These are phyloP conservation scores for Galerina marginata DNA, from an alignment of 768 basidiomycete species.

Conservation along the genomic window DNA sequence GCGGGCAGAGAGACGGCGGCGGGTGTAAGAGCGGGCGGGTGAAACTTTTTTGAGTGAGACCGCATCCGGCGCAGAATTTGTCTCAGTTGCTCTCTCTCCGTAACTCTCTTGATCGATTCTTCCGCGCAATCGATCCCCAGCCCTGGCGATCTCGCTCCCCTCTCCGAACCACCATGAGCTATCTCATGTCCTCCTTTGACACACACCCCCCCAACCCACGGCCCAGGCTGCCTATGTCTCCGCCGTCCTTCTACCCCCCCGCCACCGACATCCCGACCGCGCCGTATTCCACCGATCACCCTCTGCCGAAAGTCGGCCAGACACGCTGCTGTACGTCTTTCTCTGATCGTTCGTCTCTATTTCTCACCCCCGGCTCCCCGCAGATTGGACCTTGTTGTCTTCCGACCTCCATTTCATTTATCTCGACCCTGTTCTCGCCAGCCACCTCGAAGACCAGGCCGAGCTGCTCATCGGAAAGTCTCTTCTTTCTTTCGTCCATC, in stretches of 20 bases:
- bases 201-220: constrained; percentile 14
- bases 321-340: constrained; percentile 76
- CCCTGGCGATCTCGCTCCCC: constrained; percentile 13
- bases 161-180: constrained; percentile 24
- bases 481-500: constrained; percentile 81
- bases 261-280: constrained; percentile 27
- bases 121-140: constrained; percentile 3
- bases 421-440: constrained; percentile 78
- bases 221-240: constrained; percentile 8
- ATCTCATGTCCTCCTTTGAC: constrained; percentile 18
- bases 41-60: too few relatives aligned
- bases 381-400: constrained; percentile 87
- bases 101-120: constrained; percentile 16
- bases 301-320: constrained; percentile 66
- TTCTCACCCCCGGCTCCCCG: constrained; percentile 28
- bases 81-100: constrained; percentile 19
- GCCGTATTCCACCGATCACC: constrained; percentile 41
- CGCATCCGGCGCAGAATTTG: constrained; percentile 5
- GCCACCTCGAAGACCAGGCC: constrained; percentile 76
- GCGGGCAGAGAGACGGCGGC: constrained; percentile 18
- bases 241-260: constrained; percentile 10
- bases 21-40: constrained; percentile 6
- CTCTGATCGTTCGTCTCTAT: constrained; percentile 39
- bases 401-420: constrained; percentile 79
- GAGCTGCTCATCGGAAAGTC: constrained; percentile 71